Base-by-base conservation (phyloP, 2,329 filamentous ascomycete genomes). In the Mycocentrospora acerina region DNA sequence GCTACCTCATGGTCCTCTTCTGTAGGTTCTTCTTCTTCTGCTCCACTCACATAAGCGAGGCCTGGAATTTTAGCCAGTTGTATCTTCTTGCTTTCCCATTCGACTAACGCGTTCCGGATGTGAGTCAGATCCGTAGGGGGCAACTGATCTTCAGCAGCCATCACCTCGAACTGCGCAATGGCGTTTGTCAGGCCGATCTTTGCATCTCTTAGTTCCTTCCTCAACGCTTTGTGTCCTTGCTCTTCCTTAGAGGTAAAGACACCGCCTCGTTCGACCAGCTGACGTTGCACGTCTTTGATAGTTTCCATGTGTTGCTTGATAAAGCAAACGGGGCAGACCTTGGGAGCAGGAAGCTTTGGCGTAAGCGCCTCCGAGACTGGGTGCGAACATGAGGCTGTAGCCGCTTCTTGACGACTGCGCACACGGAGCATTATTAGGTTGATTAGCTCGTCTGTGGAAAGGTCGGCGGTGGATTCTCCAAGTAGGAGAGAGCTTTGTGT, bases 61-160 rank as follows among this genome's bases (percentile, higher is more conserved):
- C 49, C 49, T 9, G 49, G 46, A 11, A 53, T 35, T 15, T 37
- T 38, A 17, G 34, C 28, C n/a, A 48, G 29, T 13, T 10, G 22
- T 3, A 39, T 29, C 17, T 34, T 44, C 26, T 46, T 30, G n/a
- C 16, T 35, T 5, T 51, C 44, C 42, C 37, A 53, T 4, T 31
- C 13, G 3, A 22, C 28, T 5, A 53, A 32, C 25, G 37, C 42
- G 9, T 40, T 27, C n/a, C 25, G 30, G 12, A 46, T 13, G n/a
- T 35, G 27, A 9, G 17, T n/a, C 17, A 26, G 9, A n/a, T 48
- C 42, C 14, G 34, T 24, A 6, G 14, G 15, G 8, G 35, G 18
- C n/a, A 43, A 11, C 2, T 17, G 18, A 3, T 26, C 14, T 10
- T 48, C 30, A 5, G 24, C 16, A 9, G 46, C 24, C 10, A 35